Conservation (phyloP, 1,139 yeast species). For the Blastobotrys ciferrii region DNA sequence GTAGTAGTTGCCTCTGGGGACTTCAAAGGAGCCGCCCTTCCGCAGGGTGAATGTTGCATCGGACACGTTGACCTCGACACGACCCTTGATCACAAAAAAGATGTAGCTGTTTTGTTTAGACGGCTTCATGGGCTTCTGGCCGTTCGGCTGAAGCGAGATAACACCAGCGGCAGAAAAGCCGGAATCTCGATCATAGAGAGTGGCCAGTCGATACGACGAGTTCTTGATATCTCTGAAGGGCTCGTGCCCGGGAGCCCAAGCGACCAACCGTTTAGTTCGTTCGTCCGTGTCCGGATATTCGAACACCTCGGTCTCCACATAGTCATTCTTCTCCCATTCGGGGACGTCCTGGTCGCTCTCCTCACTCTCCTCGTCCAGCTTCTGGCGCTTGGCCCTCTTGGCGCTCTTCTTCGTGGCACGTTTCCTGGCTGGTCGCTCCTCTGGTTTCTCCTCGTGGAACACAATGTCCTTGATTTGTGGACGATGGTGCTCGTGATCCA, state of each 20-base stretch:
- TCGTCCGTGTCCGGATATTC: constrained; percentile 51
- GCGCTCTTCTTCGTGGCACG: constrained; percentile 4
- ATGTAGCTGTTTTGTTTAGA: constrained; percentile 69
- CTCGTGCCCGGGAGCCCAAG: constrained; percentile 68
- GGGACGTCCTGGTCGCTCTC: constrained; percentile 14
- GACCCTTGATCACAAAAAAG: constrained; percentile 72
- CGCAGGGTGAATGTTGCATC: constrained; percentile 60
- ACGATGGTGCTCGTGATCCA: constrained; percentile 35
- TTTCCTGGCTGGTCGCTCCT: constrained; percentile 2
- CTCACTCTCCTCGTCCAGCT: constrained; percentile 28
- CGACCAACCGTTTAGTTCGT: constrained; percentile 51
- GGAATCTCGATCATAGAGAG: constrained; percentile 64
- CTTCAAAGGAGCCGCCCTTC: constrained; percentile 75
- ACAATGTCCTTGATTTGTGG: constrained; percentile 18
- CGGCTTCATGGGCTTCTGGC: constrained; percentile 58
- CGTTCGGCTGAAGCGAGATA: constrained; percentile 57
- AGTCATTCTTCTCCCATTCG: constrained; percentile 45
- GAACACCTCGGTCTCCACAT: constrained; percentile 46
- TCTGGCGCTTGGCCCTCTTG: constrained; percentile 1
- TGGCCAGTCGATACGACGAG: constrained; percentile 62
- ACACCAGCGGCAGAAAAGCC: constrained; percentile 77
- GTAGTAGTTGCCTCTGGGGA: constrained; percentile 76
- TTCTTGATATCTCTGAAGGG: constrained; percentile 46
- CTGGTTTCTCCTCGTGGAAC: constrained; percentile 15
- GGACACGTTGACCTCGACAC: constrained; percentile 64